Evolutionary conservation across 2,329 filamentous ascomycete species (phyloP).

Genomic region (Colletotrichum sojae): DNA sequence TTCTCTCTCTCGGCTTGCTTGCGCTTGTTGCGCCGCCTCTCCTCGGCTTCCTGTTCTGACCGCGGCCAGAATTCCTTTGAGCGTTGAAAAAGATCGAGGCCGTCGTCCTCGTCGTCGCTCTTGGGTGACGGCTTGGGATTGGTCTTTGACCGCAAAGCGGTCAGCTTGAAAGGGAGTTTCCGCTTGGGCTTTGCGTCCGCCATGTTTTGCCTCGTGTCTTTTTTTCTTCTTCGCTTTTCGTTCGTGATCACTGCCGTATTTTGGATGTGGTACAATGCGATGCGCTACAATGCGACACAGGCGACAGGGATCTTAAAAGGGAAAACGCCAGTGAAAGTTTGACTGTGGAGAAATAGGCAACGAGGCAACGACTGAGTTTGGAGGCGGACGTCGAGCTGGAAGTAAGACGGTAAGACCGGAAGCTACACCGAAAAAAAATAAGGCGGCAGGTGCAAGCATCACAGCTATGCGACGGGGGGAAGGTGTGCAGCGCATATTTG

Average conservation of each 20-base stretch:
- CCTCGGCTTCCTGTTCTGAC: constrained; percentile 50
- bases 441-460: constrained; percentile 29
- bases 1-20: constrained; percentile 38
- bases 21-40: constrained; percentile 46
- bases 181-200: constrained; percentile 48
- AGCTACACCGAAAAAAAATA: constrained; percentile 13
- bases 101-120: constrained; percentile 49
- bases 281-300: constrained; percentile 4
- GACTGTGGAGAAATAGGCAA: neutral
- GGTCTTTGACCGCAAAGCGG: constrained; percentile 55
- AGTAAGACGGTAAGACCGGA: constrained; percentile 4
- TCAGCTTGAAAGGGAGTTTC: constrained; percentile 66
- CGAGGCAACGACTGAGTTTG: neutral
- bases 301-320: constrained; percentile 4
- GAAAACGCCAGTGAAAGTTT: neutral
- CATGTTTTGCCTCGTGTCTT: constrained; percentile 10
- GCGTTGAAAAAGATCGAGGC: constrained; percentile 64
- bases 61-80: neutral
- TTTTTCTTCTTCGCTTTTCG: neutral
- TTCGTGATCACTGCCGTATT: neutral
- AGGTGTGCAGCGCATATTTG: constrained; percentile 20
- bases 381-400: neutral
- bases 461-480: constrained; percentile 20
- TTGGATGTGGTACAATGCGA: neutral
- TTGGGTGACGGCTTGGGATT: constrained; percentile 45